phyloP scores from a whole-genome alignment of 1,284 basidiomycete species.

The Fomitopsis pinicola region DNA sequence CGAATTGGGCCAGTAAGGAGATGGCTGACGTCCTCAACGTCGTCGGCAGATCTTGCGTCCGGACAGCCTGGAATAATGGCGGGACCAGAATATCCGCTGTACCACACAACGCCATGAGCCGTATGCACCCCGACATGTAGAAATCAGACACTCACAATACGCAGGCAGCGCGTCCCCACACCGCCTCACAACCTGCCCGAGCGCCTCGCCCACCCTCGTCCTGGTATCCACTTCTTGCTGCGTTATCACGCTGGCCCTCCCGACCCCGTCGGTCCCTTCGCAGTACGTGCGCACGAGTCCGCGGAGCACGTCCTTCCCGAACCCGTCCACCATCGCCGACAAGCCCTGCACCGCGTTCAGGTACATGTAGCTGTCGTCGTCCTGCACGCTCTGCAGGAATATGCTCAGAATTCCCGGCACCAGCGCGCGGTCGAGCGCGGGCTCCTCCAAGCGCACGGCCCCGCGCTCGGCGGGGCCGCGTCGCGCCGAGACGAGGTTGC shows the following conservation, averaged over 20 bases:
- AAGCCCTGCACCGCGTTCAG: conserved; percentile 91
- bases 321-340: conserved; percentile 74
- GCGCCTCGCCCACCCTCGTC: conserved; percentile 85
- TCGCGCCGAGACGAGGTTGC: conserved; percentile 59
- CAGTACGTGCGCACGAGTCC: conserved; percentile 64
- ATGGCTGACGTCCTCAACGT: conserved; percentile 77
- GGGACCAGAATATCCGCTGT: conserved; percentile 73
- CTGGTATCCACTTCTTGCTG: conserved; percentile 73
- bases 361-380: conserved; percentile 95
- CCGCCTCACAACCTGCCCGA: conserved; percentile 74
- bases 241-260: conserved; percentile 40
- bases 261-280: conserved; percentile 46
- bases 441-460: conserved; percentile 13
- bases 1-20: conserved; percentile 76
- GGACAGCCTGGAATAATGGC: conserved; percentile 57
- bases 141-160: conserved; percentile 51
- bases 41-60: conserved; percentile 58
- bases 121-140: neutral
- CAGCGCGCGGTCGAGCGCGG: conserved; percentile 53
- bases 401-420: conserved; percentile 84
- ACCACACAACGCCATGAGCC: conserved; percentile 5
- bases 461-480: conserved; percentile 11
- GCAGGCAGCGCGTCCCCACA: conserved; percentile 68
- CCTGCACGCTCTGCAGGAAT: conserved; percentile 82
- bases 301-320: conserved; percentile 71